Conservation (phyloP, 2,329 filamentous ascomycete species). For the Arachnomyces sp. region DNA sequence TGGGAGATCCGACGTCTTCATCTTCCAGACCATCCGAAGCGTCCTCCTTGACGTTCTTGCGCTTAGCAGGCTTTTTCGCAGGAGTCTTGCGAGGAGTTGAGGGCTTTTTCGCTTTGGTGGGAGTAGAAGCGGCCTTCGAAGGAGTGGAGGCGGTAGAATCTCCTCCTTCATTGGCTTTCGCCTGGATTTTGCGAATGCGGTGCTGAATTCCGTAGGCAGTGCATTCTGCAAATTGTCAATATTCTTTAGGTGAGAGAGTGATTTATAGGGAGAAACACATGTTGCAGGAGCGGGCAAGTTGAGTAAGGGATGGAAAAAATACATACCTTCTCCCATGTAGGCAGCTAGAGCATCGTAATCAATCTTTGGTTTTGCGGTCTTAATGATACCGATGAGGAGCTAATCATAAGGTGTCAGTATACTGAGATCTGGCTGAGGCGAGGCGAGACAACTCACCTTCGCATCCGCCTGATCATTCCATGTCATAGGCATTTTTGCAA, state of each 20-base stretch:
- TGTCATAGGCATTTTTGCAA: constrained; percentile 20
- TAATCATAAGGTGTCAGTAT: neutral
- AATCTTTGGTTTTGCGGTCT: constrained; percentile 11
- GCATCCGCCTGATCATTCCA: constrained; percentile 23
- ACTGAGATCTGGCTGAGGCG: neutral
- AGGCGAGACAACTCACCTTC: constrained; percentile 15
- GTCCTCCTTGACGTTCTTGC: neutral
- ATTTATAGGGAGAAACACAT: neutral
- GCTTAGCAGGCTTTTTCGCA: constrained; percentile 2
- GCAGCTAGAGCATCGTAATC: constrained; percentile 15
- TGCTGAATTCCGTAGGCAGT: constrained; percentile 18
- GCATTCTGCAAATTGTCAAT: constrained; percentile 12
- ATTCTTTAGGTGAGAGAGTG: no score
- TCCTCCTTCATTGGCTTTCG: constrained; percentile 5
- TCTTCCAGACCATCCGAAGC: no score
- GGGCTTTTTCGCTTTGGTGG: constrained; percentile 3
- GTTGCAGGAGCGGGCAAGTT: no score
- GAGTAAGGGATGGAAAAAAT: neutral
- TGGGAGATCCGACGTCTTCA: no score
- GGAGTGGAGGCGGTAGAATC: constrained; percentile 1
- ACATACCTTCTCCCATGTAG: constrained; percentile 17
- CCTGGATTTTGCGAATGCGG: constrained; percentile 16
- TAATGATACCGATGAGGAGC: constrained; percentile 19
- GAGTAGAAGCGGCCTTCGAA: neutral
- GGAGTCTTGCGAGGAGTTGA: neutral